These are phyloP conservation scores for Dianthus caryophyllus DNA, from an alignment of 148 eudicot species.

Conservation along the genomic window DNA sequence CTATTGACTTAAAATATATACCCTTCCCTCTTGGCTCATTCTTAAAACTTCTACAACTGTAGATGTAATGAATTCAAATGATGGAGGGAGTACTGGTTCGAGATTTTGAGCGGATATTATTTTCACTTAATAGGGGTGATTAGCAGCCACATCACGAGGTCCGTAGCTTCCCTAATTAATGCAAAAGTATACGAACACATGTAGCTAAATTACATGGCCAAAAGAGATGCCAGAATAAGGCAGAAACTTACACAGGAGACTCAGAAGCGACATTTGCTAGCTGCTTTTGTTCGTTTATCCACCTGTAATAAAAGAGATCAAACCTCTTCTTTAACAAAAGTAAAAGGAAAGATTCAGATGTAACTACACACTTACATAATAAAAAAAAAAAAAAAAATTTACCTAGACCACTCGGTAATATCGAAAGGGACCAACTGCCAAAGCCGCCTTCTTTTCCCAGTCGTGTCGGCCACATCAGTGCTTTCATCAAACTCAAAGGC, in stretches of 20 bases:
- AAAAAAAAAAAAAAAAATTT: slow-evolving; percentile 23
- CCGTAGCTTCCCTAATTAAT: neutral
- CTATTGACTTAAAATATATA: too few relatives aligned
- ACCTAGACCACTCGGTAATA: slow-evolving; percentile 68
- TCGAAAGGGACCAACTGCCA: slow-evolving; percentile 79
- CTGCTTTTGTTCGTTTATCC: slow-evolving; percentile 90
- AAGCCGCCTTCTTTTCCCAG: slow-evolving; percentile 57
- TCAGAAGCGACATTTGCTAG: slow-evolving; percentile 76
- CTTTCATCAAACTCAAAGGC: slow-evolving; percentile 57
- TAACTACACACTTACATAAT: neutral
- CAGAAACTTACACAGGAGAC: slow-evolving; percentile 80
- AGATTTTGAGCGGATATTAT: neutral
- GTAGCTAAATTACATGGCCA: neutral
- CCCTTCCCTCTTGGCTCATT: too few relatives aligned
- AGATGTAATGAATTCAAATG: too few relatives aligned
- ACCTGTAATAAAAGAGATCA: slow-evolving; percentile 37
- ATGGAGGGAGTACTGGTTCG: neutral
- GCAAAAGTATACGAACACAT: neutral
- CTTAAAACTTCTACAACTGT: too few relatives aligned
- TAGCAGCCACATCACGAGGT: neutral
- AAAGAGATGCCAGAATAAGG: slow-evolving; percentile 8
- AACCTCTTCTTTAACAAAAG: neutral
- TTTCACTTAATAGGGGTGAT: neutral
- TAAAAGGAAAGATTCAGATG: neutral
- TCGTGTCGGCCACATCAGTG: slow-evolving; percentile 42